These are phyloP conservation scores for Tuber brumale DNA, from an alignment of 495 filamentous ascomycete species.

Conservation along the genomic window DNA sequence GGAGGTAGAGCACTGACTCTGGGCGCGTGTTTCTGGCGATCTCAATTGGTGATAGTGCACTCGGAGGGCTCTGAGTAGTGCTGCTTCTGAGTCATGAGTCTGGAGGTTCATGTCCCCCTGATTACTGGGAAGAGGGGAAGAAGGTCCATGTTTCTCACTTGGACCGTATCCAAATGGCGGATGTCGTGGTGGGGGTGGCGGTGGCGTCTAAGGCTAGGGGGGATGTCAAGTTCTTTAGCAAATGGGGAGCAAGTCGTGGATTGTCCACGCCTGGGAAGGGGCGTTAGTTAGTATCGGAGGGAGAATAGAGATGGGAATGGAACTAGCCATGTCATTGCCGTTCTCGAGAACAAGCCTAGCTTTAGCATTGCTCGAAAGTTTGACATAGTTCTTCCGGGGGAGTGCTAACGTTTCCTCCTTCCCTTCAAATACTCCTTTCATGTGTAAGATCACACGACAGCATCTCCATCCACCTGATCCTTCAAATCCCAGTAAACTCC, in stretches of 20 bases:
- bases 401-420: constrained; percentile 74
- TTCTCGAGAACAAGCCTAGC: constrained; percentile 85
- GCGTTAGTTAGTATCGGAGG: background rate
- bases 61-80: constrained; percentile 82
- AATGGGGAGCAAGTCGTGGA: constrained; percentile 83
- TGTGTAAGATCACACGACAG: constrained; percentile 94
- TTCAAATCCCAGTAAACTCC: constrained; percentile 74
- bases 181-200: constrained; percentile 71
- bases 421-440: constrained; percentile 88
- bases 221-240: constrained; percentile 89
- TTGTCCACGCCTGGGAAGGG: constrained; percentile 54
- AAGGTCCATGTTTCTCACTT: constrained; percentile 84
- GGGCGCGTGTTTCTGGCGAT: constrained; percentile 76
- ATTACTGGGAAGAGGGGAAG: constrained; percentile 65
- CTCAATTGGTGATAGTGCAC: constrained; percentile 64
- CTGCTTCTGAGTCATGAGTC: constrained; percentile 89
- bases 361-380: constrained; percentile 61
- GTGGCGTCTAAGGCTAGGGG: constrained; percentile 84
- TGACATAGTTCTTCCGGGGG: constrained; percentile 71
- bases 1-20: constrained; percentile 73
- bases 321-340: constrained; percentile 72
- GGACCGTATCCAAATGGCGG: constrained; percentile 64
- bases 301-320: background rate
- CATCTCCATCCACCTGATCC: constrained; percentile 73
- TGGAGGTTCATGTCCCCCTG: constrained; percentile 73